phyloP scores from a whole-genome alignment of 73 alveolate species.

The Paraurostyla sp. region DNA sequence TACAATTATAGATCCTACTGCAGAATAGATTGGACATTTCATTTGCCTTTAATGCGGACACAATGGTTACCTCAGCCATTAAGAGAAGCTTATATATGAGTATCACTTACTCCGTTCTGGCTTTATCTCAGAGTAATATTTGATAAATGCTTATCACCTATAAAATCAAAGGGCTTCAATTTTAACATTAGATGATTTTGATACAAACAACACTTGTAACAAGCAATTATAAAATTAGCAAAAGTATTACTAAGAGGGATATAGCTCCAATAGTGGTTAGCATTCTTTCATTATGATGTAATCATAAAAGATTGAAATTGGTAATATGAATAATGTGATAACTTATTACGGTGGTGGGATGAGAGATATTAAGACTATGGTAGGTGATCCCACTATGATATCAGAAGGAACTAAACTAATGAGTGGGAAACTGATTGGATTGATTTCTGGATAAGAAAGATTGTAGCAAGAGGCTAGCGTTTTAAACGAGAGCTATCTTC shows the following conservation, averaged over 20 bases:
- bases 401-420: slow-evolving; percentile 22
- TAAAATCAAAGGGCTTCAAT: not conserved
- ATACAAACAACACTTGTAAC: not conserved
- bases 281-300: not conserved
- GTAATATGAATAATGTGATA: not conserved
- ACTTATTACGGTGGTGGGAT: not conserved
- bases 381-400: not conserved
- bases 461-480: not conserved
- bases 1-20: slow-evolving; percentile 16
- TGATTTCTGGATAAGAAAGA: not conserved
- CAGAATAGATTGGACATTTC: slow-evolving; percentile 25
- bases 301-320: not conserved
- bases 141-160: not conserved
- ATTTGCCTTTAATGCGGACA: slow-evolving; percentile 34
- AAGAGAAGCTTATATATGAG: slow-evolving; percentile 12
- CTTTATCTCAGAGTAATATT: not conserved
- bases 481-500: slow-evolving; percentile 27
- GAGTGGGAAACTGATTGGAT: not conserved
- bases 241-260: not conserved
- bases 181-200: slow-evolving; percentile 34
- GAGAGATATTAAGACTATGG: slow-evolving; percentile 14
- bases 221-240: not conserved
- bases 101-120: not conserved
- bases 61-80: slow-evolving; percentile 26
- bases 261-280: not conserved